Conservation (phyloP, 306 rosid genomes). For the Prunus dulcis region DNA sequence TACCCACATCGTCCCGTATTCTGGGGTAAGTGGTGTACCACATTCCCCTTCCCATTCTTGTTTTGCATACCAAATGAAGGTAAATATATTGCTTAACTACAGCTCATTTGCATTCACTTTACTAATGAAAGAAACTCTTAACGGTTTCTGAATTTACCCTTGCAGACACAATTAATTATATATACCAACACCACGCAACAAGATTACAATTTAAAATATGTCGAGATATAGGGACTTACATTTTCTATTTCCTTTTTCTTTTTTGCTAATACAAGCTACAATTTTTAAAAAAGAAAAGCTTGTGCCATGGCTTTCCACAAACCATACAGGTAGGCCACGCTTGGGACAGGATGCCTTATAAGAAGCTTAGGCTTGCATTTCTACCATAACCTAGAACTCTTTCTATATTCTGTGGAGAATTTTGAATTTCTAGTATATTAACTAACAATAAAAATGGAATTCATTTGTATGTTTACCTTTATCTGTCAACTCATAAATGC, state of each 20-base stretch:
- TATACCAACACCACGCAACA: no score
- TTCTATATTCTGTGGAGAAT: neutral
- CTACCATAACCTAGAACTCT: neutral
- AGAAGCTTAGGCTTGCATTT: neutral
- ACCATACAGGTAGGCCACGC: neutral
- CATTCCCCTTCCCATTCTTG: no score
- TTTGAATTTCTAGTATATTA: neutral
- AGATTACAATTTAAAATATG: no score
- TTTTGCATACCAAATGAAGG: no score
- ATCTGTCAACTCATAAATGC: constrained; percentile 55
- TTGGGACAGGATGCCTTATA: neutral
- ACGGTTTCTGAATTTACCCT: no score
- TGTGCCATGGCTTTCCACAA: neutral
- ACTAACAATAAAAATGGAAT: neutral
- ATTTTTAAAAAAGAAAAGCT: neutral
- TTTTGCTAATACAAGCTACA: neutral
- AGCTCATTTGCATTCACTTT: no score
- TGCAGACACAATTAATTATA: no score
- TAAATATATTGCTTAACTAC: no score
- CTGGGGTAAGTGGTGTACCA: no score
- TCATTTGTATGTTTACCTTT: constrained; percentile 38
- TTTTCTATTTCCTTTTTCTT: neutral
- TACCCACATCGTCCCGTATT: no score
- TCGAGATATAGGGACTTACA: neutral
- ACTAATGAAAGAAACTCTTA: no score